A percentile compares a stretch with the other conserved stretches of the same genome.
These are phyloP conservation scores for Carpediemonas membranifera DNA, from an alignment of 78 protist genomes.

Conservation along the genomic window DNA sequence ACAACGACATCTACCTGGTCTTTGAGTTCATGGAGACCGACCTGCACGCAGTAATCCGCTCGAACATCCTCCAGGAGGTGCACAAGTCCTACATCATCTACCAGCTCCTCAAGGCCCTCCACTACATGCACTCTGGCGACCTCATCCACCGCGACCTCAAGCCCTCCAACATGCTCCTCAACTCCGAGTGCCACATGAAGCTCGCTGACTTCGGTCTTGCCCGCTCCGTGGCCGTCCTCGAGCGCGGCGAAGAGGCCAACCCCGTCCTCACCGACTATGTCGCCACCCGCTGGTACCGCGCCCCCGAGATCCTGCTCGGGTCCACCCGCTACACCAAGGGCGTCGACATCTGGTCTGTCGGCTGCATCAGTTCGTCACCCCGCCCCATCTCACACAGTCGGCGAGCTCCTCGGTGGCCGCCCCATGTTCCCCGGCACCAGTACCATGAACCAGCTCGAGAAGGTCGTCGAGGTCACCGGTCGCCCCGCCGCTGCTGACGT, in stretches of 20 bases:
- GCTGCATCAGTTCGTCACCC: too few species aligned
- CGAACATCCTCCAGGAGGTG: conserved; percentile 82
- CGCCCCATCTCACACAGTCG: too few species aligned
- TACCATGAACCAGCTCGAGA: conserved; percentile 88
- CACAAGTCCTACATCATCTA: conserved; percentile 87
- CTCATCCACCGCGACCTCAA: conserved; percentile 68
- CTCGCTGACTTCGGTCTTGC: conserved; percentile 90
- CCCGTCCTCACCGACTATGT: not conserved
- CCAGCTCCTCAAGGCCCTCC: conserved; percentile 82
- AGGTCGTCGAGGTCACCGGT: conserved; percentile 66
- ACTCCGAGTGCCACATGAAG: conserved; percentile 77
- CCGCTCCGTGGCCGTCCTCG: conserved; percentile 30
- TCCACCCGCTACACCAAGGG: conserved; percentile 37
- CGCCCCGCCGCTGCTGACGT: conserved; percentile 61
- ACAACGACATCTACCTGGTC: conserved; percentile 81
- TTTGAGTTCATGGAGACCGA: conserved; percentile 57
- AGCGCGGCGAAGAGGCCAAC: too few species aligned
- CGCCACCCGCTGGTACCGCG: not conserved
- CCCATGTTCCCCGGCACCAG: conserved; percentile 85
- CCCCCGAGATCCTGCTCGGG: not conserved
- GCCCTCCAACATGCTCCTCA: conserved; percentile 86
- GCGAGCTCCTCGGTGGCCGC: conserved; percentile 79
- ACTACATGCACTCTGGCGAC: conserved; percentile 78
- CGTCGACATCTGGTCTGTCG: conserved; percentile 64
- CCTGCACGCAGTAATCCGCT: conserved; percentile 68